Conservation (phyloP, 176 grass and related monocot genomes). For the Alopecurus myosuroides region DNA sequence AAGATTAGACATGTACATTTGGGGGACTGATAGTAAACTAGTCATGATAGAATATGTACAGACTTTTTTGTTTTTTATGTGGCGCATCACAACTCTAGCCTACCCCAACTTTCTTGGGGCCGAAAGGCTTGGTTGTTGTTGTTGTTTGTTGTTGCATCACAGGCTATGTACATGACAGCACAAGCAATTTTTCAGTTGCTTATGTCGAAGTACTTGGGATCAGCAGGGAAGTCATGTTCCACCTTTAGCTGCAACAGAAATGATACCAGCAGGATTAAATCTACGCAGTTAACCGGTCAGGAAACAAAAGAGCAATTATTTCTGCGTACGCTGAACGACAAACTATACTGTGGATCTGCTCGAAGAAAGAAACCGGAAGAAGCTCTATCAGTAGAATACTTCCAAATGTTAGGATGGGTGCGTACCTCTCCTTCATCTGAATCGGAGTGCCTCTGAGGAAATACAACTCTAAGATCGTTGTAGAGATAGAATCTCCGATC, state of each 20-base stretch:
- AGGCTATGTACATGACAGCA: slow-evolving; percentile 18
- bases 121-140: too few relatives aligned
- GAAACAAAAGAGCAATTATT: background rate
- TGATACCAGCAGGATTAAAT: background rate
- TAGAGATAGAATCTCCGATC: slow-evolving; percentile 85
- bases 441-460: slow-evolving; percentile 94
- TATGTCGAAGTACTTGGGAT: slow-evolving; percentile 98
- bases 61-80: background rate
- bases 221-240: slow-evolving; percentile 86
- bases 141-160: too few relatives aligned
- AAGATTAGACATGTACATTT: slow-evolving; percentile 66
- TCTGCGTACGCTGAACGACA: background rate
- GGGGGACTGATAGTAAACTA: slow-evolving; percentile 12
- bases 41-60: slow-evolving; percentile 63
- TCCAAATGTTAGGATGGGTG: background rate
- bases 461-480: slow-evolving; percentile 96
- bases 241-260: slow-evolving; percentile 62
- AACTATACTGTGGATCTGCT: background rate
- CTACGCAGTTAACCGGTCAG: background rate
- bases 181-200: slow-evolving; percentile 57
- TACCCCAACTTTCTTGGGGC: too few relatives aligned
- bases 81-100: background rate
- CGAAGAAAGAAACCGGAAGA: background rate
- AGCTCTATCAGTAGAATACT: background rate
- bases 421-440: slow-evolving; percentile 92